A percentile compares a stretch with the other conserved stretches of the same genome.
Conservation (phyloP, 768 basidiomycete species). For the Hericium coralloides region DNA sequence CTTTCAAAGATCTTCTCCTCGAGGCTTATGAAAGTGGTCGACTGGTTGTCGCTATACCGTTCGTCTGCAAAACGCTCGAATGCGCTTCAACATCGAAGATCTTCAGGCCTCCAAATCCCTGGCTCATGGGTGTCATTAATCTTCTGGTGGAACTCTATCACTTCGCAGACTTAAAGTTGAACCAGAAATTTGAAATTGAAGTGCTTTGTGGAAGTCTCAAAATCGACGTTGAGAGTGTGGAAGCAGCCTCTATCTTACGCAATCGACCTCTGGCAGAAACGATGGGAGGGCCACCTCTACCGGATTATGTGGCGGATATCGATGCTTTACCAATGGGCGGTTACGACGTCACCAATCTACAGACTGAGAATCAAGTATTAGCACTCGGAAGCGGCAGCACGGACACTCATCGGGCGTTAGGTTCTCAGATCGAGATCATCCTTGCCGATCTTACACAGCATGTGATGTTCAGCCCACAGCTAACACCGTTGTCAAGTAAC, state of each 20-base stretch:
- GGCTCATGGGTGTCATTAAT: conserved; percentile 93
- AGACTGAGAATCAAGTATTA: conserved; percentile 52
- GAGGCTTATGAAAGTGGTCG: conserved; percentile 92
- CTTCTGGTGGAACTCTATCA: conserved; percentile 95
- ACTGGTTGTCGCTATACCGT: conserved; percentile 90
- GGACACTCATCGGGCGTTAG: conserved; percentile 59
- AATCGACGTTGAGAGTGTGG: conserved; percentile 76
- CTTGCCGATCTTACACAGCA: conserved; percentile 59
- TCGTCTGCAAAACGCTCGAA: conserved; percentile 95
- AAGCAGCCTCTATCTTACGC: conserved; percentile 76
- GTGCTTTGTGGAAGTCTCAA: conserved; percentile 89
- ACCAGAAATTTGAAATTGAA: conserved; percentile 98
- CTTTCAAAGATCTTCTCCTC: conserved; percentile 94
- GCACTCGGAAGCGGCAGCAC: conserved; percentile 51
- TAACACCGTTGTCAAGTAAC: conserved; percentile 67
- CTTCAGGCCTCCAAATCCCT: conserved; percentile 95
- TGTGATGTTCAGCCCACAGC: conserved; percentile 71
- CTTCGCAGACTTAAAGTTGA: conserved; percentile 91
- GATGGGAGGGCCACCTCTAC: conserved; percentile 51
- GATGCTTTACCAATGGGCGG: conserved; percentile 70
- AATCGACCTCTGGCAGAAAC: conserved; percentile 60
- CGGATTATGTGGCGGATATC: conserved; percentile 75
- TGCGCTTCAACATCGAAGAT: conserved; percentile 84
- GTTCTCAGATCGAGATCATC: conserved; percentile 75
- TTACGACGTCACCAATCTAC: conserved; percentile 46